Evolutionary conservation across 2,329 filamentous ascomycete genomes (phyloP), one percentile per base, ranked within the genome.

Genomic region (Botrytis pseudocinerea): DNA sequence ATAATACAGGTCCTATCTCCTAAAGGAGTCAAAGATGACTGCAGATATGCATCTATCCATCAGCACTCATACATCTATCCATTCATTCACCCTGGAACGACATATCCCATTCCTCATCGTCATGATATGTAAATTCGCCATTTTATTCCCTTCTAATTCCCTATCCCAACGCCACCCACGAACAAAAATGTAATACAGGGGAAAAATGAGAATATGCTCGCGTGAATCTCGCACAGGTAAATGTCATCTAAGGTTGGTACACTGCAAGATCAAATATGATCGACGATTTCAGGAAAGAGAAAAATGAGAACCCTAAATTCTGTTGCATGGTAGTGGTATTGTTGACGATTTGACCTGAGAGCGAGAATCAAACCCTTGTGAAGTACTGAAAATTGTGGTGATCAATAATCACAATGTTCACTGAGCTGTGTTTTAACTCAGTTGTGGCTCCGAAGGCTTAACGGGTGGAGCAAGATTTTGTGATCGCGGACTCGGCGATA

Each of bases 391-490:
- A 22, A 20, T 32, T 46, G 38, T n/a, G 12, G 10, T 66, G n/a
- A 18, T 40, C 64, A 38, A 32, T n/a, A 51, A 65, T 65, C 28
- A 57, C 28, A n/a, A 10, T 20, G 12, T 25, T 68, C n/a, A 69
- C 38, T 42, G 63, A 57, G 63, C 42, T 60, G 65, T 22, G 42
- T 48, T 48, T 40, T 61, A 54, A 40, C 32, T 48, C 5, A 40
- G 18, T 25, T 46, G 40, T 22, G 75, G 75, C 69, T 80, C 78
- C 12, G 77, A 75, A 40, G 74, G 83, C 82, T 92, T 90, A 76
- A 88, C 84, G 2, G 89, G 90, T 38, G 90, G 89, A 25, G 87
- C 89, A 69, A 90, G 79, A 73, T 89, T 89, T 76, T 87, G 86
- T 73, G 86, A 84, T 22, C 85, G 85, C 2, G 87, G 85, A 60